Base-by-base conservation (phyloP, 1,284 basidiomycete genomes). In the Ustilago curta region DNA sequence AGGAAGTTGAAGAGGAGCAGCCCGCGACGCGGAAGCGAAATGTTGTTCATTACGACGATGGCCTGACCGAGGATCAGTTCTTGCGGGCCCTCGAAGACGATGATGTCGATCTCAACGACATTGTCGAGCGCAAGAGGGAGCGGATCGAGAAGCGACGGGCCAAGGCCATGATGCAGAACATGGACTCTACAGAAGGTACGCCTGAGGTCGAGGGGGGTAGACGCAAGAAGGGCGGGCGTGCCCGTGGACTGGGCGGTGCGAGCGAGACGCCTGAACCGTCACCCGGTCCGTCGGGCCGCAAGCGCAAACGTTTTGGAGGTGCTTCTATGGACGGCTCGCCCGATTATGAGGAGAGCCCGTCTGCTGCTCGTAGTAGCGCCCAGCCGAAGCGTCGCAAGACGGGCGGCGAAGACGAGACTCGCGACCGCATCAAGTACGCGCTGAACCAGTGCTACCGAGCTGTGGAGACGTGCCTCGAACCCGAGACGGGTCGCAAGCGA, bases 1-100 rank as follows among this genome's bases (percentile, higher is more conserved):
- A 78, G 23, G 68, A 78, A 25, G 68, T 67, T 39, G 86, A 90
- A 0, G 78, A 90, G 25, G 79, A 85, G 59, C 81, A 85, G 47
- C 91, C 93, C 80, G 93, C 93, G 49, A 90, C 93, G 69, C 94
- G 95, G 44, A 91, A 93, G 83, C 89, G 96, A 63, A 90, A 90
- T 63, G 89, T 92, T 32, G 94, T 99, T 60, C 92, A 91, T 83
- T 99, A 99, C 85, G 95, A 93, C 72, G 96, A 98, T 83, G 95
- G 95, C 19, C 88, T 98, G 55, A 92, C 91, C 58, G 95, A 98
- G 81, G 95, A 97, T 83, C 92, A 96, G 79, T 98, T 84, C 73
- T 54, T 85, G 48, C 76, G 82, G n/a, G 93, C 94, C 37, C 86
- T 97, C 58, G 93, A 94, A 82, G 93, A 94, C 40, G 93, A 92